Base-by-base conservation (phyloP, 495 filamentous ascomycete genomes). In the Trichoderma asperelloides region DNA sequence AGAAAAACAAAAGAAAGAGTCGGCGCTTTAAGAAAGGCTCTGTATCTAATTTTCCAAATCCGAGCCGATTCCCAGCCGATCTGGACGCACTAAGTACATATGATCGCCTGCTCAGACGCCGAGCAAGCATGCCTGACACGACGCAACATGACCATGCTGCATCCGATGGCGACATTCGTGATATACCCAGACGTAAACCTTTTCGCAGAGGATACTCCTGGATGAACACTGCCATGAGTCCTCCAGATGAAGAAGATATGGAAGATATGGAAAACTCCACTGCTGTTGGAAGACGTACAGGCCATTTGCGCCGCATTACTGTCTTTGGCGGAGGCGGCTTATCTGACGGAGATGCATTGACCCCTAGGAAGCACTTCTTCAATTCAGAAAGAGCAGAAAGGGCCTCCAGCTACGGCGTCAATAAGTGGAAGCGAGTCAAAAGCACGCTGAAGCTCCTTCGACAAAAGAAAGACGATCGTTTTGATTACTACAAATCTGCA, bases 401-500 rank as follows among this genome's bases (percentile, higher is more conserved):
- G 68, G 88, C 90, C 40, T 85, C 90, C 2, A 95, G 89, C 49
- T 85, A 89, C 63, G 91, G 92, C 68, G 91, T 87, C 33, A 88
- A 92, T 68, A 89, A 89, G 79, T 98, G 94, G 94, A 85, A 84
- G 57, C 87, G 90, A 71, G 83, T 98, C 65, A 97, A 96, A 75
- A 87, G 89, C 49, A 90, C 91, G 0, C 75, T 98, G 60, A 91
- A 89, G 71, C 81, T 94, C 73, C 84, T 98, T 49, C 91, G 91
- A 4, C 88, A 90, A 73, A 91, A 88, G 71, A 96, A 88, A 74
- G 87, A 88, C 12, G 92, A 97, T 67, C 88, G 89, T 64, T 88
- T 97, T 62, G 95, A 99, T 76, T 91, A 92, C 75, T 88, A 89
- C 72, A 99, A 99, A 72, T 97, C 93, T 28, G 93, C 95, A 23